Conservation (phyloP, 1,139 yeast genomes). For the Pichia sp. region DNA sequence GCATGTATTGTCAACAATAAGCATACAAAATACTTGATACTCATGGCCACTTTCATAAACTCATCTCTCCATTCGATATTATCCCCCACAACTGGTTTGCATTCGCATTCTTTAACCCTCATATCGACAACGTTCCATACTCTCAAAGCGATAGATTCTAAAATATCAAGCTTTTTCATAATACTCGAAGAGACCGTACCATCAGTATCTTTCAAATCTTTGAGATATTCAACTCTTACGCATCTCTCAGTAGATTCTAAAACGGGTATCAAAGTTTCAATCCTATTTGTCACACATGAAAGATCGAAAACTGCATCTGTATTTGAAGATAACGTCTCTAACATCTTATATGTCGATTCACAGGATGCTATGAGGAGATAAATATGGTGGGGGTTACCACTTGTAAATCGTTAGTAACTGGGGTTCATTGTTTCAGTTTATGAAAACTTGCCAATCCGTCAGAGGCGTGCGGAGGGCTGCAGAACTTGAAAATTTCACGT, state of each 20-base stretch:
- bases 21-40: slow-evolving; percentile 19
- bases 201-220: not conserved
- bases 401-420: too few species aligned
- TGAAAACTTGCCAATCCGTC: too few species aligned
- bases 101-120: slow-evolving; percentile 1
- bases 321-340: not conserved
- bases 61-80: slow-evolving; percentile 1
- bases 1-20: slow-evolving; percentile 25
- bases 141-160: slow-evolving; percentile 23
- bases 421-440: too few species aligned
- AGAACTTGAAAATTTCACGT: too few species aligned
- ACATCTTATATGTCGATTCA: slow-evolving; percentile 7
- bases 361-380: slow-evolving; percentile 15
- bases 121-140: slow-evolving; percentile 27
- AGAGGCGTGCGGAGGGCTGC: too few species aligned
- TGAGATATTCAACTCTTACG: slow-evolving; percentile 5
- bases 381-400: too few species aligned
- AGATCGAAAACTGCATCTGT: slow-evolving; percentile 12
- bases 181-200: not conserved
- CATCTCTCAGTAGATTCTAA: slow-evolving; percentile 13
- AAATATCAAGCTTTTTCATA: slow-evolving; percentile 2
- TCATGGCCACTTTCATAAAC: not conserved
- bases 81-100: not conserved
- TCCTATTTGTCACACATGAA: slow-evolving; percentile 11
- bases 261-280: slow-evolving; percentile 12